phyloP scores from a whole-genome alignment of 2,329 filamentous ascomycete genomes.

The Fusarium avenaceum region DNA sequence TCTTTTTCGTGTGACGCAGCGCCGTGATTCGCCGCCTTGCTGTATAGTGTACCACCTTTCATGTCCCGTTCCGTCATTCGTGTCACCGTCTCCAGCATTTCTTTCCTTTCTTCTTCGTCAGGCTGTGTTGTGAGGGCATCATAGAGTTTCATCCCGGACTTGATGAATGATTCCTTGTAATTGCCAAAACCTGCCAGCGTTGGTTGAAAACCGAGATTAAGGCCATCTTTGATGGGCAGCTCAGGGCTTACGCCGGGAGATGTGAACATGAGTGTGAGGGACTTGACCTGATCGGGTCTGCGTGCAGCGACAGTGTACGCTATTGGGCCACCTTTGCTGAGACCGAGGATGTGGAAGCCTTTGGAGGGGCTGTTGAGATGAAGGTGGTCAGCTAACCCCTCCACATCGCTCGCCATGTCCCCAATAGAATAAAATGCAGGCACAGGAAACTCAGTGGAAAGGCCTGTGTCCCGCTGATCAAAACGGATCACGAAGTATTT shows the following conservation, averaged over 20 bases:
- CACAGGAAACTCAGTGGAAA: slow-evolving; percentile 45
- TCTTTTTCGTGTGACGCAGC: slow-evolving; percentile 39
- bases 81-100: neutral
- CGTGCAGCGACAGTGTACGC: slow-evolving; percentile 42
- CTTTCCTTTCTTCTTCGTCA: slow-evolving; percentile 14
- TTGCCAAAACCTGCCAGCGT: slow-evolving; percentile 3
- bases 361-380: slow-evolving; percentile 20
- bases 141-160: slow-evolving; percentile 2
- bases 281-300: slow-evolving; percentile 34
- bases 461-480: slow-evolving; percentile 46
- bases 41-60: slow-evolving; percentile 46
- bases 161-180: slow-evolving; percentile 10
- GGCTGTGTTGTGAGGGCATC: slow-evolving; percentile 31
- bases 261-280: slow-evolving; percentile 46
- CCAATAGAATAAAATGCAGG: slow-evolving; percentile 44
- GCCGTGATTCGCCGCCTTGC: slow-evolving; percentile 48
- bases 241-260: slow-evolving; percentile 40
- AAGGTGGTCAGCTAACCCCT: slow-evolving; percentile 48
- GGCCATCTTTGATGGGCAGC: slow-evolving; percentile 12
- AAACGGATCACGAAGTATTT: slow-evolving; percentile 42
- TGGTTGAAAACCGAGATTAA: slow-evolving; percentile 2
- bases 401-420: slow-evolving; percentile 49
- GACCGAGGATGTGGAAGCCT: slow-evolving; percentile 46
- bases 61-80: slow-evolving; percentile 28
- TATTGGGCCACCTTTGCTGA: slow-evolving; percentile 48